Conservation (phyloP, 2,329 filamentous ascomycete genomes). For the Xylariales sp. region DNA sequence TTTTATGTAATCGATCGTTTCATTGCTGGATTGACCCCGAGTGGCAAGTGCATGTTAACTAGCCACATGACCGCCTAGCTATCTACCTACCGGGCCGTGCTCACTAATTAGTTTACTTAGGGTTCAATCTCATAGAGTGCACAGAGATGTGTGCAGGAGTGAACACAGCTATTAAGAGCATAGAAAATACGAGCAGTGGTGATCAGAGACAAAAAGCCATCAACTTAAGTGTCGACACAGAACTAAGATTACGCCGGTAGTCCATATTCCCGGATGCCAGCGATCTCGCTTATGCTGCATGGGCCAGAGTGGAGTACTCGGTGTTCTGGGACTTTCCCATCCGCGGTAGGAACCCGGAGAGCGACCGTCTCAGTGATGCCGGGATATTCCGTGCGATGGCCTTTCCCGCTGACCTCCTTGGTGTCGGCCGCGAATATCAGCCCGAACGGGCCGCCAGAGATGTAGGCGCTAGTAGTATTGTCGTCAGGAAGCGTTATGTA, state of each 20-base stretch:
- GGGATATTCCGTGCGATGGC: constrained; percentile 57
- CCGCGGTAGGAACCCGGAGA: constrained; percentile 53
- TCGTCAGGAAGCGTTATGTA: constrained; percentile 56
- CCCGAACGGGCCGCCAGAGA: constrained; percentile 54
- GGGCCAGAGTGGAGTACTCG: constrained; percentile 55
- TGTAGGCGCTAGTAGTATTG: constrained; percentile 49
- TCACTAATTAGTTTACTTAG: neutral
- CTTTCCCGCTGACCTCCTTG: constrained; percentile 51
- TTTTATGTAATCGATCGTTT: too few species aligned
- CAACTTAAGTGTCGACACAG: too few species aligned
- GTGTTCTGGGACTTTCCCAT: constrained; percentile 53
- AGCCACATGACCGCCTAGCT: too few species aligned
- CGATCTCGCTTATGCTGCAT: constrained; percentile 48
- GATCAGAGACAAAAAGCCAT: neutral
- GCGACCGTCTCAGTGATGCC: constrained; percentile 53
- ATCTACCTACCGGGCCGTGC: too few species aligned
- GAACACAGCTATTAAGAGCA: too few species aligned
- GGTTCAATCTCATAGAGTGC: neutral
- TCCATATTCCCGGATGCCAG: constrained; percentile 34
- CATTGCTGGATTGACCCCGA: too few species aligned
- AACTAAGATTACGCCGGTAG: neutral
- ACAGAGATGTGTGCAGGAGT: neutral
- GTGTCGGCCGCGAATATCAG: constrained; percentile 58
- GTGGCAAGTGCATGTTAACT: too few species aligned
- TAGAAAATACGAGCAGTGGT: too few species aligned